These are phyloP conservation scores for Ceratobasidium sp. DNA, from an alignment of 1,284 basidiomycete species.

Conservation along the genomic window DNA sequence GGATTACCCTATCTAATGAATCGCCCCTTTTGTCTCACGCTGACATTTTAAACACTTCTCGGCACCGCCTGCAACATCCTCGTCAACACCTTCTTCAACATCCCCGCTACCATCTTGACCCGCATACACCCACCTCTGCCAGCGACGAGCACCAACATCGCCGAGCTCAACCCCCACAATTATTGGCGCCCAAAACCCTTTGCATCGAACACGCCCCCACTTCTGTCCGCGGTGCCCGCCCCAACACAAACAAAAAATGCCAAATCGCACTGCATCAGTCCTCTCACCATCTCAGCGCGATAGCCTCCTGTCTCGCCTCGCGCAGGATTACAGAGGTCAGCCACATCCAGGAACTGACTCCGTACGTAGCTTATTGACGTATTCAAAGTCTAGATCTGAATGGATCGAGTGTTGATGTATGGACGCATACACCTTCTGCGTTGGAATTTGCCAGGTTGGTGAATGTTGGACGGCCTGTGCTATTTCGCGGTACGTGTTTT, in stretches of 20 bases:
- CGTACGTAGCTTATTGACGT: slow-evolving; percentile 4
- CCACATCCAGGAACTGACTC: neutral
- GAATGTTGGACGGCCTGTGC: slow-evolving; percentile 80
- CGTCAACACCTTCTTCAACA: neutral
- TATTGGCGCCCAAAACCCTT: slow-evolving; percentile 42
- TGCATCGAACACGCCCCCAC: neutral
- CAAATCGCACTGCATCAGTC: neutral
- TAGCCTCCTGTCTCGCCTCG: slow-evolving; percentile 45
- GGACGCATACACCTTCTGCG: slow-evolving; percentile 72
- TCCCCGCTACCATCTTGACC: neutral
- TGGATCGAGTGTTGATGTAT: slow-evolving; percentile 67
- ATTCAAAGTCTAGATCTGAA: slow-evolving; percentile 69
- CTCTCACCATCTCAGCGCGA: slow-evolving; percentile 32
- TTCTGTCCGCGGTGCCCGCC: neutral
- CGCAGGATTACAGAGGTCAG: slow-evolving; percentile 54
- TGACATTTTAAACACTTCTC: neutral
- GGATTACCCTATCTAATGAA: neutral
- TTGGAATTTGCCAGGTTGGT: slow-evolving; percentile 81
- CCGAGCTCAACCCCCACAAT: neutral
- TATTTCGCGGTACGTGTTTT: slow-evolving; percentile 72
- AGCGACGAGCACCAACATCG: neutral
- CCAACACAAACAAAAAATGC: slow-evolving; percentile 8
- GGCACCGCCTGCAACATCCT: too few species aligned
- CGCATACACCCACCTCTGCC: slow-evolving; percentile 2
- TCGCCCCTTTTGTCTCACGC: neutral